Base-by-base conservation (phyloP, 352 stramenopile genomes). In the Pythium sp. region DNA sequence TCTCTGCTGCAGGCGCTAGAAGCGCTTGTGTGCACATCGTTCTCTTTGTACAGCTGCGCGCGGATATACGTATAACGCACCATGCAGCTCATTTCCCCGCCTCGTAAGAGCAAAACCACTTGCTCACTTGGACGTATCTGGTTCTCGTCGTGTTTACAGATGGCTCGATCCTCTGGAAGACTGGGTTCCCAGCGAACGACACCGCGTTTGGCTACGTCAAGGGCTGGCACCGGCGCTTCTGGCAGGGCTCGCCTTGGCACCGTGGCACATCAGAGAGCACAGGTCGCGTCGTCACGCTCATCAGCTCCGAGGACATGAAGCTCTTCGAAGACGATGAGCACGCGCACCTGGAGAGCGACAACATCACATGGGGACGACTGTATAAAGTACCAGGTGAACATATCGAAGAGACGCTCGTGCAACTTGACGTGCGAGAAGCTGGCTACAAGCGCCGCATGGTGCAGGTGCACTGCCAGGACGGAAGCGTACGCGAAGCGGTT, bases 201-300 rank as follows among this genome's bases (percentile, higher is more conserved):
- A 74, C 72, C 22, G 55, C 54, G 28, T 78, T 76, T 60, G 77
- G 74, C 20, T 80, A 90, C 76, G 87, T 95, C 20, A 74, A 92
- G 34, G 90, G 90, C 69, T 97, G 79, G 76, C 84, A 93, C 69
- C 86, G 90, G 26, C 87, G 90, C 63, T 97, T 97, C 75, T 97
- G 89, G 89, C 90, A 97, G 69, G 88, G 90, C 64, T 95, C 85
- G 49, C 86, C 90, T 0, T 87, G 96, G 72, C 90, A 97, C 73
- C 87, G 90, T 66, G 90, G 90, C 70, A 91, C 81, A 15, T 78
- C 84, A 20, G 86, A 90, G 0, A 79, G 74, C 30, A 82, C 89
- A 65, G 90, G 89, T 62, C 86, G 90, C 56, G 89, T 96, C 15
- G 90, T 95, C 49, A 97, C 90, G 36, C 84, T 97, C 66, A 89